Base-by-base conservation (phyloP, 176 grass and related monocot genomes). In the Carex scoparia region DNA sequence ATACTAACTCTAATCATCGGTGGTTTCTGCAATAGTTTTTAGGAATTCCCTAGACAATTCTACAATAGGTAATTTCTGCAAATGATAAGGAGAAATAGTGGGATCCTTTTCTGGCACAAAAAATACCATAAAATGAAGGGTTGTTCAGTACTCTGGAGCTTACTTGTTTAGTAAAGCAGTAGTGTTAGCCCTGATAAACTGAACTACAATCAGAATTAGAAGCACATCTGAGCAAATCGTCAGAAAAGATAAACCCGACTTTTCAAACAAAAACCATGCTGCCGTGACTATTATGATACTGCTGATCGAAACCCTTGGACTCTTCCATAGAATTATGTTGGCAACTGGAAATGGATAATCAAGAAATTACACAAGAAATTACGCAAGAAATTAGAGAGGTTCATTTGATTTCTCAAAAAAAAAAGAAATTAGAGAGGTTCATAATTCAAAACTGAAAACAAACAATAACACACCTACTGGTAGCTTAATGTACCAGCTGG, bases 291-390 rank as follows among this genome's bases (percentile, higher is more conserved):
- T 87, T 60, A 92, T 84, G 82, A 98, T 88, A 53, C 91, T 81
- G 72, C 89, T 87, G 81, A 85, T 37, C 27, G 96, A 95, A 61
- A 90, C 79, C 70, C 83, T 79, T 64, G 65, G 85, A 28, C 80
- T 46, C 84, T 91, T 92, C 96, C 96, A 99, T 87, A 99, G 86
- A 73, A 99, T 92, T 82, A 99, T 92, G 89, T 99, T 93, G 37
- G 93, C 96, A 88, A 91, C 91, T 99, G 86, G 83, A 87, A 90
- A 19, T 23, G 6, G 53, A 54, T 63, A 28, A 23, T 61, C 57
- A 85, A 85, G 11, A 69, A 69, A 77, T 63, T 40, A 67, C 15
- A 28, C 54, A 33, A 80, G 38, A 40, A 40, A 23, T 23, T 23
- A 23, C 23, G 23, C 23, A 23, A 23, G 23, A 23, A 23, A 49